Base-by-base conservation (phyloP, 148 eudicot species). In the Diospyros kaki region DNA sequence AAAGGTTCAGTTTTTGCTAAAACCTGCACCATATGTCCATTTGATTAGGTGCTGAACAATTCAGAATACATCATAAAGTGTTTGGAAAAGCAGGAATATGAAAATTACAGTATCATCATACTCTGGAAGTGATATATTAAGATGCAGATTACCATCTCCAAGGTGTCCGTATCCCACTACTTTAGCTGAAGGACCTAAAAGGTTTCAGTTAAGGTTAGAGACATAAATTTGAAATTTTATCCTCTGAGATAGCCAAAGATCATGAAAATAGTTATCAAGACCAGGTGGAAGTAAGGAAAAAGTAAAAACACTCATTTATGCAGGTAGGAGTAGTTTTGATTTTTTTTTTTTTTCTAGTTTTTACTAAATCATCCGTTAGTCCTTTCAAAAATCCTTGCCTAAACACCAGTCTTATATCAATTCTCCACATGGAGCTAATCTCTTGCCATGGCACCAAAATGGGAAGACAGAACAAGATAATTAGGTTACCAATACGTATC, bases 61-160 rank as follows among this genome's bases (percentile, higher is more conserved):
- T 55, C 18, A 53, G 63, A 74, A 52, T 60, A 64, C 3, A 61
- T 43, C 14, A 71, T 53, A 40, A 75, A 73, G 68, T 64, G 69
- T 12, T 44, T 17, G 39, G 38, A 55, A 52, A 54, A 69, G 69
- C 66, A 76, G 81, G 85, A 82, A 67, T 6, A 60, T 68, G 56
- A 68, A 83, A 78, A 86, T 87, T 90, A 95, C 98, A 80, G 76
- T 81, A 81, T 95, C 90, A 64, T 89, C 90, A 78, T 95, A 89
- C 69, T 84, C 83, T 71, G 91, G 88, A 72, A 84, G 76, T 68
- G 97, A 90, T 73, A 94, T 86, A 75, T 95, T 95, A 58, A 92
- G 94, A 85, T 95, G 98, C 88, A 95, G 86, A 89, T 95, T 95
- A 55, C 97, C 90, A 78, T 95, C 98, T 66, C 97, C 98, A 77